phyloP scores from a whole-genome alignment of 441 rosid species.

The Biscutella laevigata region DNA sequence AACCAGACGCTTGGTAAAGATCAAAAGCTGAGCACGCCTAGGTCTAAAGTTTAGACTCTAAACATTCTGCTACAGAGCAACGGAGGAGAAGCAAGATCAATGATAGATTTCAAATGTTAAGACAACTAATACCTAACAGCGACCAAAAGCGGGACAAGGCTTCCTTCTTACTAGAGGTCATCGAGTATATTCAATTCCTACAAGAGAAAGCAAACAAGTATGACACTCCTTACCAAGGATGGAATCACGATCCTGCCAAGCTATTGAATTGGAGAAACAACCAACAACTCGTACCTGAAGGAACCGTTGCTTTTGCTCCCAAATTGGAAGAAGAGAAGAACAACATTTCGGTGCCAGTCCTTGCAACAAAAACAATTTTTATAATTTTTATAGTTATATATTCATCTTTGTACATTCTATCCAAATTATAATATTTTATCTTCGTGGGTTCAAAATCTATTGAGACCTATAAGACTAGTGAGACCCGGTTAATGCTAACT shows the following conservation, averaged over 20 bases:
- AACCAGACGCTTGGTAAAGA: constrained; percentile 51
- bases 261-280: constrained; percentile 53
- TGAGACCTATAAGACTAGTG: constrained; percentile 20
- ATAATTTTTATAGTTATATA: constrained; percentile 13
- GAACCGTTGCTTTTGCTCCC: constrained; percentile 37
- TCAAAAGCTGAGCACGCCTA: constrained; percentile 71
- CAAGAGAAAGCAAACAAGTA: constrained; percentile 67
- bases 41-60: too few species aligned
- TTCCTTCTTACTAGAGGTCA: constrained; percentile 88
- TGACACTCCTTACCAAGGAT: constrained; percentile 62
- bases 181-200: constrained; percentile 81
- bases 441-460: constrained; percentile 20
- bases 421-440: constrained; percentile 15
- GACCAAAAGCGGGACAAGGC: constrained; percentile 96
- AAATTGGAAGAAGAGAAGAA: constrained; percentile 52
- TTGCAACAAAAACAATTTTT: constrained; percentile 22
- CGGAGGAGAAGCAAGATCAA: constrained; percentile 93
- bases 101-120: constrained; percentile 86
- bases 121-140: constrained; percentile 76
- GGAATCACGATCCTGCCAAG: constrained; percentile 66
- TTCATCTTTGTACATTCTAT: constrained; percentile 18
- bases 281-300: constrained; percentile 36
- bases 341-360: constrained; percentile 30
- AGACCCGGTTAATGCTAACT: constrained; percentile 25
- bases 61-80: constrained; percentile 97